Conservation (phyloP, 768 basidiomycete genomes). For the Macrocybe gigantea region DNA sequence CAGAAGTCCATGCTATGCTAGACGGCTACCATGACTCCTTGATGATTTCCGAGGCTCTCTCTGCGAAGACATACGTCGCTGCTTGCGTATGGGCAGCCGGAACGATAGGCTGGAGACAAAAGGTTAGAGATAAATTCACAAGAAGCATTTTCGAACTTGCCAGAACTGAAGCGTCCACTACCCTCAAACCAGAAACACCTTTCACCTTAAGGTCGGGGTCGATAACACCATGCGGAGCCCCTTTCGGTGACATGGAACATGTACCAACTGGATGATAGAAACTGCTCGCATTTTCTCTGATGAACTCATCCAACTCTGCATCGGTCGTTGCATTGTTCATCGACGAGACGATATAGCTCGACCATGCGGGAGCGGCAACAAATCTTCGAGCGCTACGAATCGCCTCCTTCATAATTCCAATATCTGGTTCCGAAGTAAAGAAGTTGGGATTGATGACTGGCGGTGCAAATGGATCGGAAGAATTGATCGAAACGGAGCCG, state of each 20-base stretch:
- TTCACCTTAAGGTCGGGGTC: constrained; percentile 29
- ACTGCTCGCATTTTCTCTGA: constrained; percentile 13
- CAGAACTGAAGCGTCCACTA: constrained; percentile 33
- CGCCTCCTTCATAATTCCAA: constrained; percentile 20
- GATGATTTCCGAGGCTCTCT: constrained; percentile 23
- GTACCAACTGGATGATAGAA: constrained; percentile 23
- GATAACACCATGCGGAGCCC: constrained; percentile 23
- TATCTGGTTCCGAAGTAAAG: constrained; percentile 15
- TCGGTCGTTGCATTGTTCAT: constrained; percentile 20
- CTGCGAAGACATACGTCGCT: constrained; percentile 21
- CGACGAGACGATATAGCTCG: constrained; percentile 17
- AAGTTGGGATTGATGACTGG: constrained; percentile 22
- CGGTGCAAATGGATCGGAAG: constrained; percentile 16
- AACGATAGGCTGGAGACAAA: constrained; percentile 14
- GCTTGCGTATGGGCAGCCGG: constrained; percentile 22
- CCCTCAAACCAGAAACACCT: constrained; percentile 23
- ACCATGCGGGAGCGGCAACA: constrained; percentile 19
- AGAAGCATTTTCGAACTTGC: constrained; percentile 12
- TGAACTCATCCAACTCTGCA: constrained; percentile 15
- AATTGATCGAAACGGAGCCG: constrained; percentile 20
- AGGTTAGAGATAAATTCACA: not conserved
- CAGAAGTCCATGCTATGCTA: too few relatives aligned
- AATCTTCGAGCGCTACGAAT: constrained; percentile 19
- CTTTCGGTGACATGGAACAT: constrained; percentile 21
- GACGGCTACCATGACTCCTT: constrained; percentile 8